Evolutionary conservation across 345 rosid genomes (phyloP), one percentile per base, ranked within the genome.

Genomic region (Raphanus sativus): DNA sequence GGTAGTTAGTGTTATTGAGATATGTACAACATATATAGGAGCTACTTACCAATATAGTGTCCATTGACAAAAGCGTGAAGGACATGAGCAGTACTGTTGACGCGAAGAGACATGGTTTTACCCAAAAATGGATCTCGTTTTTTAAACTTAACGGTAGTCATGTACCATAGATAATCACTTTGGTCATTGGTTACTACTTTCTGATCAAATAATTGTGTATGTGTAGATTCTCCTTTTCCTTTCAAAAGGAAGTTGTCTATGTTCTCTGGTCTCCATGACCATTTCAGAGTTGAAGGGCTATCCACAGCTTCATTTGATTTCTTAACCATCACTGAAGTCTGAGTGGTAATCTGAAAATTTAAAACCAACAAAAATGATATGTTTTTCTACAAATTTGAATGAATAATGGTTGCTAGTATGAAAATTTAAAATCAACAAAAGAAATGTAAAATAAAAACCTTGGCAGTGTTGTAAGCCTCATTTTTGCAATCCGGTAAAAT

Each of bases 11-110:
- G 54, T 45, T 45, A 4, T 45, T 12, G 15, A 42, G 16, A 45
- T 45, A 12, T 45, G 28, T 5, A 10, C 66, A 65, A 8, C 3
- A 42, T 17, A 59, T 42, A 21, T 11, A 12, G 16, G 5, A 34
- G 60, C n/a, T 28, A 15, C 25, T 74, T 48, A 56, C 74, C 69
- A 21, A 84, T 10, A 58, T 83, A 65, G 10, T 82, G 6, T 29
- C 94, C 94, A 52, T 91, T 88, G 26, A 89, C 81, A 68, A 76
- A 89, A 16, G 81, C 87, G 25, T 91, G 94, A 65, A 90, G 76
- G 13, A 88, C 77, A 28, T 87, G 89, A 11, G 93, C 87, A 6
- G 81, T 83, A 17, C 85, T 81, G 11, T 36, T 36, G 42, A 36
- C 2, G 42, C 42, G 42, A 36, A 36, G 42, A 36, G 42, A 38